Base-by-base conservation (phyloP, 345 rosid species). In the Dimocarpus longan region DNA sequence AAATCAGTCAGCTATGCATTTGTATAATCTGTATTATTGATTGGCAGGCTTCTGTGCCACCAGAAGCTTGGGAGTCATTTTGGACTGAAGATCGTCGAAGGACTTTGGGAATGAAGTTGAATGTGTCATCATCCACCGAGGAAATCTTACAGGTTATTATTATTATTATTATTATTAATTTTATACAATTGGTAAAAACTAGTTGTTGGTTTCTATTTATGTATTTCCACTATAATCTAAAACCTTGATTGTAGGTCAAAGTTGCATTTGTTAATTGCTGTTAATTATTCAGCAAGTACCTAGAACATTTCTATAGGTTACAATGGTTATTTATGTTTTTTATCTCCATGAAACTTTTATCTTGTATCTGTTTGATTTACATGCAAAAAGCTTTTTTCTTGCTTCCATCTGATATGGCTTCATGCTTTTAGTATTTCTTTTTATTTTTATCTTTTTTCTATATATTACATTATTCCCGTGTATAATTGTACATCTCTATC, bases 101-200 rank as follows among this genome's bases (percentile, higher is more conserved):
- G 84, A 70, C 26, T 39, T 91, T 93, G 96, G 93, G 87, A 50
- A 79, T 76, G 79, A 93, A 86, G 80, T 79, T 97, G 88, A 84
- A 85, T 60, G 78, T 68, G 62, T 84, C 91, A 73, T 88, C 93
- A 70, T 90, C 96, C 21, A 42, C 87, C 2, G 92, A 89, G 79
- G 98, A 93, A 65, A 80, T 93, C 74, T 74, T 92, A 79, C 97
- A 93, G 98, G 99, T 96, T 76, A 10, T 73, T n/a, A 75, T 64
- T 68, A 18, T 96, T 76, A 10, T 73, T n/a, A 75, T 64, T 68
- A 18, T 37, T 24, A 43, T 57, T 22, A 12, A 42, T 70, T 70
- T 39, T 59, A 78, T 57, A 56, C 59, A 40, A 54, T 40, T 68
- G 10, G 39, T 68, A 22, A 76, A 76, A 37, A 32, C 39, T 12